Percentiles rank a stretch among this genome's conserved stretches.
Evolutionary conservation across 768 basidiomycete species (phyloP).

Genomic region (Calvatia gigantea): DNA sequence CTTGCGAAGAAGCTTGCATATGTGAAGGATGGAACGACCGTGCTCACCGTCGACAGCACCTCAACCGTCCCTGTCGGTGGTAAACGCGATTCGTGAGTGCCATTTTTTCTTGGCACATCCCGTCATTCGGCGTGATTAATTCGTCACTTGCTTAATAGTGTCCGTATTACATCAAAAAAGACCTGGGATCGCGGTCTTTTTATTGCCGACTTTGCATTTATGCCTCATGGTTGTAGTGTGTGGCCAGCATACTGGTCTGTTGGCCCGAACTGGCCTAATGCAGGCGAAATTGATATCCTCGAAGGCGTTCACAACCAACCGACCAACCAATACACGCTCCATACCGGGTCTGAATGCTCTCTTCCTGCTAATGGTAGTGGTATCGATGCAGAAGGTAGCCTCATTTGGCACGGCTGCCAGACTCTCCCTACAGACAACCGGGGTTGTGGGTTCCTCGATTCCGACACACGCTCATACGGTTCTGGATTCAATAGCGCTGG

Average conservation of each 20-base stretch:
- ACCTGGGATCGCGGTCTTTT: constrained; percentile 61
- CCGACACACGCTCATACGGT: constrained; percentile 34
- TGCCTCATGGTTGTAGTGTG: constrained; percentile 70
- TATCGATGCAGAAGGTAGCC: constrained; percentile 20
- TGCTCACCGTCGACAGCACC: constrained; percentile 60
- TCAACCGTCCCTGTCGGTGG: constrained; percentile 43
- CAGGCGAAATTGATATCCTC: constrained; percentile 68
- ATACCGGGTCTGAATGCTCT: constrained; percentile 44
- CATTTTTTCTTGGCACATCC: constrained; percentile 7
- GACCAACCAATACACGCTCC: constrained; percentile 63
- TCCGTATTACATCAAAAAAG: constrained; percentile 65
- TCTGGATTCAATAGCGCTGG: constrained; percentile 36
- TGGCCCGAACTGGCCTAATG: constrained; percentile 48
- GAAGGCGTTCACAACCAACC: constrained; percentile 64
- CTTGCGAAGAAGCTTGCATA: constrained; percentile 51
- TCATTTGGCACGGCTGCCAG: constrained; percentile 31
- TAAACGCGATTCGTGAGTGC: constrained; percentile 49
- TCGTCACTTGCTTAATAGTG: constrained; percentile 32
- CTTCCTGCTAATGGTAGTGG: constrained; percentile 22
- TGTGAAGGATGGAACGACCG: constrained; percentile 55
- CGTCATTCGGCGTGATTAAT: constrained; percentile 9
- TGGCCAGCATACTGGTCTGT: constrained; percentile 53
- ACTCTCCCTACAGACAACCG: constrained; percentile 36
- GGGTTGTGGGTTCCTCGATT: constrained; percentile 48
- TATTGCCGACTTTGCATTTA: constrained; percentile 64